Percentiles rank a stretch among this genome's conserved stretches.
phyloP scores from a whole-genome alignment of 2,329 filamentous ascomycete species.

The Colletotrichum agaves region DNA sequence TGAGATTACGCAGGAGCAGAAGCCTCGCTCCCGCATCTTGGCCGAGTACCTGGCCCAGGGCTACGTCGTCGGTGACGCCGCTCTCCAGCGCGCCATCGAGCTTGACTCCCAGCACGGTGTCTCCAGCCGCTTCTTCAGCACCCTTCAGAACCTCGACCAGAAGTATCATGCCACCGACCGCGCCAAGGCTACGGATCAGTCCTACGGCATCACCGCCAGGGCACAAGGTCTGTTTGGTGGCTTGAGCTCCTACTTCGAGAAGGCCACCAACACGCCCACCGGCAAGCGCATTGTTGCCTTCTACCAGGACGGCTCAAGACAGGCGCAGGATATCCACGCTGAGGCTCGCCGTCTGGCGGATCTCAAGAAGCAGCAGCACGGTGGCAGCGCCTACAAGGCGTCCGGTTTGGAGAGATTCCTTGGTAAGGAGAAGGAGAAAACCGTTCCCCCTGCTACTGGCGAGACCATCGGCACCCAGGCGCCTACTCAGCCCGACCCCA shows the following conservation, averaged over 20 bases:
- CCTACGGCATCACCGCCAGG: conserved; percentile 82
- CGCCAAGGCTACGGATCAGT: conserved; percentile 84
- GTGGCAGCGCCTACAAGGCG: conserved; percentile 69
- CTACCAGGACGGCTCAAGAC: conserved; percentile 85
- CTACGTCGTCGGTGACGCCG: conserved; percentile 80
- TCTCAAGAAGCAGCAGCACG: conserved; percentile 78
- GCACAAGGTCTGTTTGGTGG: conserved; percentile 73
- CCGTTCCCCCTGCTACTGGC: conserved; percentile 66
- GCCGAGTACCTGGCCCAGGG: conserved; percentile 97
- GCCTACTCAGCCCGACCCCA: conserved; percentile 35
- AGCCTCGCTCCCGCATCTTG: conserved; percentile 91
- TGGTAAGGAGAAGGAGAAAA: conserved; percentile 62
- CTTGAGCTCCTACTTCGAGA: conserved; percentile 91
- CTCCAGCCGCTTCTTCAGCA: conserved; percentile 79
- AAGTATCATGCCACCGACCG: conserved; percentile 91
- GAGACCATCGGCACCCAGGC: conserved; percentile 46
- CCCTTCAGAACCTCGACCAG: conserved; percentile 80
- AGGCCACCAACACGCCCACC: conserved; percentile 86
- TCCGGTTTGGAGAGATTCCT: conserved; percentile 68
- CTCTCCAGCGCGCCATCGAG: conserved; percentile 84
- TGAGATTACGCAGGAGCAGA: conserved; percentile 93
- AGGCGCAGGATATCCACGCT: conserved; percentile 92
- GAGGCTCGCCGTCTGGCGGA: conserved; percentile 91
- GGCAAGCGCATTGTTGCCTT: conserved; percentile 90
- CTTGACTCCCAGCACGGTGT: conserved; percentile 93